Percentiles rank a stretch among this genome's conserved stretches.
These are phyloP conservation scores for Hirsutella rhossiliensis DNA, from an alignment of 2,329 filamentous ascomycete species.

Conservation along the genomic window DNA sequence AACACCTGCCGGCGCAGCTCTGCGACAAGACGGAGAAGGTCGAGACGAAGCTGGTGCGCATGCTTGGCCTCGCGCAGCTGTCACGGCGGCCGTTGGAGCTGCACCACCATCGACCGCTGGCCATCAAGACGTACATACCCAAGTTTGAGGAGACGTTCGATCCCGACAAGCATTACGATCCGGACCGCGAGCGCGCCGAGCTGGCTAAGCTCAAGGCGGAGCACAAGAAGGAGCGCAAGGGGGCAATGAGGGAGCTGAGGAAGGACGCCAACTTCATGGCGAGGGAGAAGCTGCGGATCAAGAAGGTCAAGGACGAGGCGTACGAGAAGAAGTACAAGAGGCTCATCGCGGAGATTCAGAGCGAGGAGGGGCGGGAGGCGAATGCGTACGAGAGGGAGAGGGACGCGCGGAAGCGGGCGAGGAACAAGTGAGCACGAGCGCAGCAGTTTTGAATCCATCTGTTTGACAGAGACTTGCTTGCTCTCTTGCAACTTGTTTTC, in stretches of 20 bases:
- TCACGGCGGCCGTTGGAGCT: constrained; percentile 70
- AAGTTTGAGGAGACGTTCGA: constrained; percentile 96
- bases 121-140: constrained; percentile 79
- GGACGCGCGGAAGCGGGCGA: constrained; percentile 56
- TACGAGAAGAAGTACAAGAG: constrained; percentile 96
- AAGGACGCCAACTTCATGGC: constrained; percentile 95
- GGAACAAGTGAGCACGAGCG: constrained; percentile 23
- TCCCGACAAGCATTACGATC: constrained; percentile 94
- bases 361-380: constrained; percentile 73
- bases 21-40: constrained; percentile 28
- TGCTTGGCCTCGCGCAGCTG: constrained; percentile 49
- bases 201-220: constrained; percentile 74
- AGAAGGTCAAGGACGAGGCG: constrained; percentile 84
- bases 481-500: no score
- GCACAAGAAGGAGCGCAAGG: constrained; percentile 92
- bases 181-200: constrained; percentile 80
- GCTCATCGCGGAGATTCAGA: constrained; percentile 89
- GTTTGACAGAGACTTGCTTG: neutral
- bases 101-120: constrained; percentile 77
- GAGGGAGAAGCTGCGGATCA: constrained; percentile 76
- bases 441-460: neutral
- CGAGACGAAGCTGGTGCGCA: constrained; percentile 33
- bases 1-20: constrained; percentile 35
- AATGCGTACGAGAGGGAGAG: constrained; percentile 88
- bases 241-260: constrained; percentile 81